A percentile compares a stretch with the other conserved stretches of the same genome.
Evolutionary conservation across 768 basidiomycete genomes (phyloP).

Genomic region (Kwoniella bestiolae): DNA sequence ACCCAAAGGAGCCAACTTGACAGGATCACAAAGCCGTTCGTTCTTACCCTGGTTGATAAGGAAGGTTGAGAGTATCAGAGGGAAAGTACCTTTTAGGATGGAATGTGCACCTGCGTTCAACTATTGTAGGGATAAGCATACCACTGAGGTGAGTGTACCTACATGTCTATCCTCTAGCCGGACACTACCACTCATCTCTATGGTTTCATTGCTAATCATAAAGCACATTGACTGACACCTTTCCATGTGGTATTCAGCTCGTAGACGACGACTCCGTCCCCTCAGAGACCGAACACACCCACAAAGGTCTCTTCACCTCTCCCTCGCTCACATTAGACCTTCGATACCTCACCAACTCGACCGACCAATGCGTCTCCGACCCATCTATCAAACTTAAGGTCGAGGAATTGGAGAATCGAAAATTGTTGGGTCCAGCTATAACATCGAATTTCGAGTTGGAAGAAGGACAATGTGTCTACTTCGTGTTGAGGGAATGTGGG

Average conservation of each 20-base stretch:
- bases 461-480: constrained; percentile 90
- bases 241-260: no score
- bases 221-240: no score
- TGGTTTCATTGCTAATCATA: no score
- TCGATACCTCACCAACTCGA: constrained; percentile 70
- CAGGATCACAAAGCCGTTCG: constrained; percentile 27
- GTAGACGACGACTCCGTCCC: constrained; percentile 57
- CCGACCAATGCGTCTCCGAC: constrained; percentile 60
- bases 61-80: constrained; percentile 72
- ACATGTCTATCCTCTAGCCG: not conserved
- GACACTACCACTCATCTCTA: not conserved
- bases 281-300: constrained; percentile 59
- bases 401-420: constrained; percentile 66
- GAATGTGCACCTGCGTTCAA: constrained; percentile 97
- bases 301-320: constrained; percentile 58
- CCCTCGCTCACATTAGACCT: constrained; percentile 64
- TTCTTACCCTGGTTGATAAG: constrained; percentile 54
- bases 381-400: constrained; percentile 67
- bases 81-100: constrained; percentile 74
- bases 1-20: constrained; percentile 48
- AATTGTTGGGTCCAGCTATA: constrained; percentile 73
- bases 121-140: constrained; percentile 80
- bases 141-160: constrained; percentile 59
- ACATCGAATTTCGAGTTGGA: constrained; percentile 66
- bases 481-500: constrained; percentile 76